Evolutionary conservation across 2,329 filamentous ascomycete genomes (phyloP), one percentile per base, ranked within the genome.

Genomic region (Chrysoporthe puriensis): DNA sequence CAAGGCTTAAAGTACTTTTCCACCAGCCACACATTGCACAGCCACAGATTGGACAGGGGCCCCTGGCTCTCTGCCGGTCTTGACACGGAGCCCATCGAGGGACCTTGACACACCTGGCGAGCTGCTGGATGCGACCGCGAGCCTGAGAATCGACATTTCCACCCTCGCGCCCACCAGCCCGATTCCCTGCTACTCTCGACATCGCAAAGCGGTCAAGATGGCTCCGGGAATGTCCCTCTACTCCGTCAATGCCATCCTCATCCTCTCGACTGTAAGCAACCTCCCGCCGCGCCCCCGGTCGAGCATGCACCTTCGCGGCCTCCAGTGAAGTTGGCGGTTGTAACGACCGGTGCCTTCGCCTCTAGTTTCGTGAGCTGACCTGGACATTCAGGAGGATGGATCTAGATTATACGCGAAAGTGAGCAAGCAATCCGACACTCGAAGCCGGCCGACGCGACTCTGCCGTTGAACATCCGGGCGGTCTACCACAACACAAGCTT

Each of bases 171-270:
- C 61, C 54, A 54, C 50, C 54, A 67, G 43, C 26, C 2, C 34
- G 21, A 50, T 26, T 40, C 16, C 6, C 36, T 46, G 13, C 65
- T 63, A 63, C 43, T 57, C 32, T 52, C 46, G 42, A 58, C 59
- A 46, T 61, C 66, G 48, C 59, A 68, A 66, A 63, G 42, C 68
- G 68, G 59, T 70, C 74, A 75, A 72, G n/a, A 93, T 94, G 91
- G 87, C 90, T 73, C 89, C 90, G 71, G 88, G 88, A 81, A 89
- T 93, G 82, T 91, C 90, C 71, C 86, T 94, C 57, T 91, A 91
- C 83, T 88, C 90, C 75, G 86, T 94, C 76, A 91, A 92, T 79
- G 91, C 91, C 76, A 86, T 94, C 67, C 67, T 74, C 73, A 74
- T 66, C 68, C 78, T 85, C 9, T 70, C 68, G 16, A 62, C 59